Evolutionary conservation across 176 grass and related monocot genomes (phyloP).

Genomic region (Eragrostis curvula): DNA sequence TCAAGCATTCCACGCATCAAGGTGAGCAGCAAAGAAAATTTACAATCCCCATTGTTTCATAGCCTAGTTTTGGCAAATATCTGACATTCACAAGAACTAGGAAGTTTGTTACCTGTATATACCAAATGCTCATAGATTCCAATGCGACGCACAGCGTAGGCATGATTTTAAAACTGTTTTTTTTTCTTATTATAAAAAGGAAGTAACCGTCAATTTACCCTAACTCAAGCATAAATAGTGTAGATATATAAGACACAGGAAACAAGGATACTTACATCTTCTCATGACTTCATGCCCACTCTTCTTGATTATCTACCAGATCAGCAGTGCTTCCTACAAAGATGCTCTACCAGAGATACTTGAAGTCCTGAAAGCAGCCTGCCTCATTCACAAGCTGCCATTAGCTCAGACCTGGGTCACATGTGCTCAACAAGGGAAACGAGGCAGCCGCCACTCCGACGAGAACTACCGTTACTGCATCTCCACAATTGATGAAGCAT

Average conservation of each 20-base stretch:
- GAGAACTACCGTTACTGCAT: slow-evolving; percentile 83
- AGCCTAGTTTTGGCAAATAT: slow-evolving; percentile 39
- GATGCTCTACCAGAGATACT: slow-evolving; percentile 84
- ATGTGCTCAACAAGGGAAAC: slow-evolving; percentile 87
- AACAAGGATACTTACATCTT: slow-evolving; percentile 34
- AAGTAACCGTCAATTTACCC: not conserved
- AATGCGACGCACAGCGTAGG: not conserved
- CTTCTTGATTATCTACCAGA: slow-evolving; percentile 54
- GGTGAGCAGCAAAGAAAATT: slow-evolving; percentile 46
- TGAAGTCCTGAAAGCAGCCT: slow-evolving; percentile 72
- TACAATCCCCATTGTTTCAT: not conserved
- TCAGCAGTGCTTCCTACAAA: slow-evolving; percentile 83
- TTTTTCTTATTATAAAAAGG: not conserved
- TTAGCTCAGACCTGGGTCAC: slow-evolving; percentile 93
- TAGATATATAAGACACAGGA: slow-evolving; percentile 33
- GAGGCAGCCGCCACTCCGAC: slow-evolving; percentile 80
- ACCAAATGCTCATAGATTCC: not conserved
- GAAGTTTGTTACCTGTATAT: not conserved
- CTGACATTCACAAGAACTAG: not conserved
- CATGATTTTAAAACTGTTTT: slow-evolving; percentile 15
- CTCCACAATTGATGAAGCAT: slow-evolving; percentile 77
- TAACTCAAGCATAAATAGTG: slow-evolving; percentile 19
- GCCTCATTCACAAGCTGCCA: slow-evolving; percentile 73
- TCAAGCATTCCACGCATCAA: slow-evolving; percentile 55
- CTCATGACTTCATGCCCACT: slow-evolving; percentile 41